Evolutionary conservation across 495 filamentous ascomycete species (phyloP).

Genomic region (Daldinia grandis): DNA sequence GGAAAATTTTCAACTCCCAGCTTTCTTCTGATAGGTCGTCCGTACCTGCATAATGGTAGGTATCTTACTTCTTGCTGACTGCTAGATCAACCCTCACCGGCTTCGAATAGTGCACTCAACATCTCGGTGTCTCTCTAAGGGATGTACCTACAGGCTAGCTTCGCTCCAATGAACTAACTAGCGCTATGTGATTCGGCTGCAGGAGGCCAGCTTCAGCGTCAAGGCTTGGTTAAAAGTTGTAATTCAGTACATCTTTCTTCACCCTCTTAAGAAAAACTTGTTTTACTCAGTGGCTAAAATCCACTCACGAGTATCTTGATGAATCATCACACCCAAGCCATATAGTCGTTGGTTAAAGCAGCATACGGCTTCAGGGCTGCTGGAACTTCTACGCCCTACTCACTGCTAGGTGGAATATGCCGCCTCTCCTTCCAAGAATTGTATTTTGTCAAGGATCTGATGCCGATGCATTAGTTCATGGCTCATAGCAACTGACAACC

Average conservation of each 20-base stretch:
- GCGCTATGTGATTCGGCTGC: slow-evolving; percentile 7
- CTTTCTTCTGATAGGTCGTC: slow-evolving; percentile 13
- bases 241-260: slow-evolving; percentile 1
- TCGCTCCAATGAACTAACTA: slow-evolving; percentile 12
- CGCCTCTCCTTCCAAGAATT: neutral
- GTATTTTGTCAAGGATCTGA: neutral
- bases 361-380: neutral
- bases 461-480: slow-evolving; percentile 4
- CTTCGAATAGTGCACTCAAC: slow-evolving; percentile 1
- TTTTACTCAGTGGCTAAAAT: neutral
- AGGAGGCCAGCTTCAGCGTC: slow-evolving; percentile 3
- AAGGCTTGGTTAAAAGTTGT: neutral
- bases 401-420: neutral
- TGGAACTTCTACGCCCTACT: neutral
- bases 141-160: neutral
- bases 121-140: neutral
- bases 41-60: slow-evolving; percentile 5
- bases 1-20: slow-evolving; percentile 19
- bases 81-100: slow-evolving; percentile 16
- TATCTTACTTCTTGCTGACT: slow-evolving; percentile 22
- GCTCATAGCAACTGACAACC: neutral
- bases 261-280: neutral
- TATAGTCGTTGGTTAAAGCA: neutral
- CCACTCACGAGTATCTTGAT: neutral
- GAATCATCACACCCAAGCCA: neutral